Conservation (phyloP, 129 eudicot species). For the Tanacetum coccineum region DNA sequence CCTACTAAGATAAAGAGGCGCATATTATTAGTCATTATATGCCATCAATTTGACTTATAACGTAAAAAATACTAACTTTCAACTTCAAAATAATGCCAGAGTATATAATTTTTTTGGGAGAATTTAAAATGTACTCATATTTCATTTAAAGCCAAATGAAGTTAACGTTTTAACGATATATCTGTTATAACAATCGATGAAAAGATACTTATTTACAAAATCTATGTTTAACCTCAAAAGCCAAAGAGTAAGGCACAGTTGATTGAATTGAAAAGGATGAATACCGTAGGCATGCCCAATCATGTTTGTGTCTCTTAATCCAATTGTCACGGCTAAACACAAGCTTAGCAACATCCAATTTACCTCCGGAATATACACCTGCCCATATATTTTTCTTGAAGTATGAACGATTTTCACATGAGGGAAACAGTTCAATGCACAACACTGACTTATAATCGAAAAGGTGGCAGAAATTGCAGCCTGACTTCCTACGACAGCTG, state of each 20-base stretch:
- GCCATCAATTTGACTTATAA: background rate
- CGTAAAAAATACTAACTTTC: too few species aligned
- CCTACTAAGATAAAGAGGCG: background rate
- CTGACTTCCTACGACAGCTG: constrained; percentile 72
- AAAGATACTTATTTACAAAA: background rate
- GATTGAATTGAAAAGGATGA: constrained; percentile 6
- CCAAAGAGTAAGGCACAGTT: background rate
- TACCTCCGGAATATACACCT: constrained; percentile 78
- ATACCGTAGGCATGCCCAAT: constrained; percentile 78
- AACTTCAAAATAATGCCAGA: too few species aligned
- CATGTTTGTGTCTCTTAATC: constrained; percentile 57
- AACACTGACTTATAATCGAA: constrained; percentile 70
- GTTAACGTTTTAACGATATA: background rate
- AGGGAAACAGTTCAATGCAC: constrained; percentile 66
- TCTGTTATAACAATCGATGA: background rate
- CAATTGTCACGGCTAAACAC: constrained; percentile 65
- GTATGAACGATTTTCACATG: constrained; percentile 72
- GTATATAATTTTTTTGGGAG: too few species aligned
- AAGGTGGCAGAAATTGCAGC: constrained; percentile 85
- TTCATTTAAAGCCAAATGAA: background rate
- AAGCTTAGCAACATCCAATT: constrained; percentile 67
- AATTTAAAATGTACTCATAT: too few species aligned
- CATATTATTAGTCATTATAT: background rate
- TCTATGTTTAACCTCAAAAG: background rate
- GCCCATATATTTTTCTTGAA: constrained; percentile 65